Evolutionary conservation across 106 monocot genomes (phyloP), one percentile per base, ranked within the genome.

Genomic region (Dendrobium nobile): DNA sequence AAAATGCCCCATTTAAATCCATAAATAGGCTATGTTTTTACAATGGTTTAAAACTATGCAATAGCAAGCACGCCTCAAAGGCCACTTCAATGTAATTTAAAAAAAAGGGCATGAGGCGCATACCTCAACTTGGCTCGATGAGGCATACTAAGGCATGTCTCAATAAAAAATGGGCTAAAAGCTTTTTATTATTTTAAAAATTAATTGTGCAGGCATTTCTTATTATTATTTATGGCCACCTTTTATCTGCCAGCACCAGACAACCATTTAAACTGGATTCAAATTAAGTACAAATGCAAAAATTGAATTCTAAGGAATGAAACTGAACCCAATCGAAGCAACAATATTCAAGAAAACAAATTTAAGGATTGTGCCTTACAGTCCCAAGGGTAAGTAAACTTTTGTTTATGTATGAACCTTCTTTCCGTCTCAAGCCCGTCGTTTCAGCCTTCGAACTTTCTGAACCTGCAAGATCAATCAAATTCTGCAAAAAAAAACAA

Each of bases 401-500:
- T 84, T 98, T 98, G 85, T 98, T 98, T 47, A 94, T 98, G 78
- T 92, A 94, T 80, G 97, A 94, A 86, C 97, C 97, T 87, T 98
- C 97, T 82, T 98, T 98, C 48, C 94, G 87, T 54, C 97, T 85
- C 79, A 98, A 81, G 9, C 97, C 97, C 73, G 94, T 92, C 58
- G 94, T 98, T 84, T 98, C 97, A 79, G 92, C 89, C 79, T 94
- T 98, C n/a, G 97, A 98, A 83, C 97, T 98, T 84, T 98, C 97
- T 24, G 94, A 98, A 47, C 97, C 97, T 77, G 97, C 97, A 85
- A 98, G 94, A 77, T 98, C 94, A 85, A 98, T 98, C 79, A 98
- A 86, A 72, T 98, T 98, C 97, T 98, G 87, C 28, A 72, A 76
- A 74, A 81, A 59, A 61, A 72, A 1, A 47, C 48, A 47, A 67